Percentiles rank a stretch among this genome's conserved stretches.
Conservation (phyloP, 768 basidiomycete species). For the Termitomyces sp. region DNA sequence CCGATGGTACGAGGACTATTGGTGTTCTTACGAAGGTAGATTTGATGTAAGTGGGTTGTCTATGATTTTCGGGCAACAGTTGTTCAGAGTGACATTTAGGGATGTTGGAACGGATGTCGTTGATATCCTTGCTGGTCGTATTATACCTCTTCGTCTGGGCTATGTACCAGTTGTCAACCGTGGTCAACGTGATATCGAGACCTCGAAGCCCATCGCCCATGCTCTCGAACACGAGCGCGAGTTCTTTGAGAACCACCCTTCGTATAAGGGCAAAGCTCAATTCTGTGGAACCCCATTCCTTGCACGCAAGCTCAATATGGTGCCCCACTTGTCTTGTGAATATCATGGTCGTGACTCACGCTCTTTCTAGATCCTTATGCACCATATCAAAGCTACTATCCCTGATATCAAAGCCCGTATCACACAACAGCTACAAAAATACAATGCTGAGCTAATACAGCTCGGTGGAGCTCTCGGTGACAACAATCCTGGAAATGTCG, state of each 20-base stretch:
- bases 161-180: conserved; percentile 99
- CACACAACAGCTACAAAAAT: conserved; percentile 85
- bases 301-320: conserved; percentile 92
- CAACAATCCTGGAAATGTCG: conserved; percentile 81
- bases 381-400: conserved; percentile 95
- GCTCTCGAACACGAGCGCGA: conserved; percentile 88
- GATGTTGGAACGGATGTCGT: conserved; percentile 98
- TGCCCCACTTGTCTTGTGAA: conserved; percentile 25
- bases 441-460: conserved; percentile 70
- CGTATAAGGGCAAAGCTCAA: conserved; percentile 90
- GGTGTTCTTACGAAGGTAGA: conserved; percentile 99
- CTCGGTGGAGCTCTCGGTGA: conserved; percentile 90
- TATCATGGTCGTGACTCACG: not conserved
- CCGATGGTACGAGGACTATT: conserved; percentile 93
- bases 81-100: conserved; percentile 40
- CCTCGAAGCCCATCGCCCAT: conserved; percentile 72
- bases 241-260: conserved; percentile 92
- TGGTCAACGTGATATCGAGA: conserved; percentile 95
- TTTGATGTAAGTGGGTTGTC: conserved; percentile 67
- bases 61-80: not conserved
- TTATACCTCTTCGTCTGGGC: conserved; percentile 93
- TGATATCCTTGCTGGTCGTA: conserved; percentile 94
- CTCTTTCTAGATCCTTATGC: conserved; percentile 83
- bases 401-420: conserved; percentile 98
- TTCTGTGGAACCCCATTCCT: conserved; percentile 98